phyloP scores from a whole-genome alignment of 345 rosid species.

The Melaleuca alternifolia region DNA sequence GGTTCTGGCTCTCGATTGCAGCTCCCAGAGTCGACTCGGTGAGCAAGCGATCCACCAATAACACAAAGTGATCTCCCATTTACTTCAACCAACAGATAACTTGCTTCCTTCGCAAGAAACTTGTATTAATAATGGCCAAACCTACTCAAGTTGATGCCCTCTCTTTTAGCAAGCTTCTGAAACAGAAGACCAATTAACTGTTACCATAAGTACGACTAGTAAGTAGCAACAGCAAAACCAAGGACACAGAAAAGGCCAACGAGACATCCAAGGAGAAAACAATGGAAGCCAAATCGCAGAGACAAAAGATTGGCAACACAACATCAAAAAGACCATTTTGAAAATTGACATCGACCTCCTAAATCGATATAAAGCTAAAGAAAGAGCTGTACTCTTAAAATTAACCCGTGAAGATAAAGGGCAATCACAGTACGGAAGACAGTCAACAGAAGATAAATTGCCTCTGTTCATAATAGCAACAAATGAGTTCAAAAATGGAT shows the following conservation, averaged over 20 bases:
- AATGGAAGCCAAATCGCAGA: background rate
- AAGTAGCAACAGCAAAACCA: background rate
- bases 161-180: background rate
- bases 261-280: background rate
- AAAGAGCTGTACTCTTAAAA: background rate
- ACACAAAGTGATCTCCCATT: constrained; percentile 96
- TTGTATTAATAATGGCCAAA: background rate
- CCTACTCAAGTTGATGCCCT: background rate
- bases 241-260: background rate
- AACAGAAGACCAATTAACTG: background rate
- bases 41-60: constrained; percentile 74
- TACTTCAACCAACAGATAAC: background rate
- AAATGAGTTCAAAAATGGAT: background rate
- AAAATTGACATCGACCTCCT: background rate
- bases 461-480: background rate
- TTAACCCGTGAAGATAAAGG: background rate
- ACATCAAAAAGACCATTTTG: background rate
- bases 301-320: background rate
- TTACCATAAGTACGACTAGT: background rate
- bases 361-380: background rate
- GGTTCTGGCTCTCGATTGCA: constrained; percentile 69
- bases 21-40: constrained; percentile 80
- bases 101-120: background rate
- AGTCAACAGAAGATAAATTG: background rate
- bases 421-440: background rate